Evolutionary conservation across 2,329 filamentous ascomycete species (phyloP), one percentile per base, ranked within the genome.

Genomic region (Fonsecaea multimorphosa): DNA sequence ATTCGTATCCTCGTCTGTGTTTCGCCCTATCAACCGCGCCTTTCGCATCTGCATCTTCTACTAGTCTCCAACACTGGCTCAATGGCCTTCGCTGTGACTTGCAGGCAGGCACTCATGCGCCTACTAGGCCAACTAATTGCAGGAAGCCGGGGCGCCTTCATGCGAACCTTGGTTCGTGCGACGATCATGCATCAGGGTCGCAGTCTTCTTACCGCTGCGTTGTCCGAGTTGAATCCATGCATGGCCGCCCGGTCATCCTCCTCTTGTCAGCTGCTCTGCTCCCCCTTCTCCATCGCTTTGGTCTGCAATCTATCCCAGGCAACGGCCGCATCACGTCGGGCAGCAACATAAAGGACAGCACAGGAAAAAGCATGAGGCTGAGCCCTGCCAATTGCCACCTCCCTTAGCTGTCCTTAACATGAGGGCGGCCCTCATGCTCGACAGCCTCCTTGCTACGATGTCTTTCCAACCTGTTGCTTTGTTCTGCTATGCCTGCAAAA

Each of bases 341-440:
- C 44, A 49, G 44, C 44, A 49, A 49, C 44, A 22, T 49, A 8
- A 11, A 49, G 40, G 44, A 22, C 44, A 49, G 44, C 44, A 49
- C 44, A 49, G 44, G 11, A 49, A 22, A 49, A 24, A 19, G 19
- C 8, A 49, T 49, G 19, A 49, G 44, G 44, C 44, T 24, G 44
- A 24, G 1, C 8, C 9, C 19, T 12, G 44, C 44, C 19, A 11
- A 9, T 16, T 11, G 38, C 6, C 6, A 16, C 16, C n/a, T n/a
- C n/a, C n/a, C n/a, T n/a, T n/a, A 22, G 38, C n/a, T 49, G 7
- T 49, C 44, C 19, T 24, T 19, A 16, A 49, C 24, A 24, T 49
- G 44, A 49, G 19, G 44, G 44, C 44, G 44, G 19, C 12, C 19
- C 44, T 49, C 44, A 2, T 49, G 2, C 3, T 12, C n/a, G n/a